Percentiles rank a stretch among this genome's conserved stretches.
Evolutionary conservation across 108 stramenopile species (phyloP).

Genomic region (Pseudonitzschia multiseries): DNA sequence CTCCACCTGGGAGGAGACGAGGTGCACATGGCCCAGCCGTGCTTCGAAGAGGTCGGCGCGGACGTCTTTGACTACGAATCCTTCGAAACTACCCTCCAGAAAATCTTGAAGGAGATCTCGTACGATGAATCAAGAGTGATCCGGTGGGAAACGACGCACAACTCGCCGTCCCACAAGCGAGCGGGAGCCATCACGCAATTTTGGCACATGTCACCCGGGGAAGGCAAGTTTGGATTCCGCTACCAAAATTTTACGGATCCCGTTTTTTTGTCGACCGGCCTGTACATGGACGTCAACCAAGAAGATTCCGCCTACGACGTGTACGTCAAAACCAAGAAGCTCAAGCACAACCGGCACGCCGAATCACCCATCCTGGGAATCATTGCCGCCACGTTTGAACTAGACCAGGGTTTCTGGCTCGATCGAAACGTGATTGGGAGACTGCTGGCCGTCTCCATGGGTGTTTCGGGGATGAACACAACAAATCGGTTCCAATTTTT

Average conservation of each 20-base stretch:
- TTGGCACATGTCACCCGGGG: conserved; percentile 24
- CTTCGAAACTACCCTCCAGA: conserved; percentile 19
- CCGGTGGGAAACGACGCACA: conserved; percentile 22
- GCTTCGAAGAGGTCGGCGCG: conserved; percentile 31
- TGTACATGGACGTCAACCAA: conserved; percentile 29
- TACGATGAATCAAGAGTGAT: conserved; percentile 22
- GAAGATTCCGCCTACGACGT: conserved; percentile 26
- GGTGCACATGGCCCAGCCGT: conserved; percentile 25
- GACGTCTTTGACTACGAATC: conserved; percentile 21
- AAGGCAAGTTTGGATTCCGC: neutral
- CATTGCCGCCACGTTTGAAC: conserved; percentile 24
- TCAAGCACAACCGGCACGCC: conserved; percentile 8
- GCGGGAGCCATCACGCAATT: conserved; percentile 25
- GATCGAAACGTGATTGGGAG: conserved; percentile 31
- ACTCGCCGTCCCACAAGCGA: conserved; percentile 3
- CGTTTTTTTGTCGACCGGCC: conserved; percentile 12
- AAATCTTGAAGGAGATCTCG: conserved; percentile 20
- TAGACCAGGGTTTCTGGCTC: conserved; percentile 10
- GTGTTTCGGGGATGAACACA: conserved; percentile 24
- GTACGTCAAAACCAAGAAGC: conserved; percentile 20
- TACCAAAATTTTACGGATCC: neutral
- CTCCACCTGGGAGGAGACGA: conserved; percentile 43
- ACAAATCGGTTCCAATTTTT: conserved; percentile 9
- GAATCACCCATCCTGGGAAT: conserved; percentile 11
- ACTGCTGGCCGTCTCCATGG: conserved; percentile 32